Percentiles rank a stretch among this genome's conserved stretches.
Evolutionary conservation across 176 grass and related monocot species (phyloP).

Genomic region (Calamus simplicifolius): DNA sequence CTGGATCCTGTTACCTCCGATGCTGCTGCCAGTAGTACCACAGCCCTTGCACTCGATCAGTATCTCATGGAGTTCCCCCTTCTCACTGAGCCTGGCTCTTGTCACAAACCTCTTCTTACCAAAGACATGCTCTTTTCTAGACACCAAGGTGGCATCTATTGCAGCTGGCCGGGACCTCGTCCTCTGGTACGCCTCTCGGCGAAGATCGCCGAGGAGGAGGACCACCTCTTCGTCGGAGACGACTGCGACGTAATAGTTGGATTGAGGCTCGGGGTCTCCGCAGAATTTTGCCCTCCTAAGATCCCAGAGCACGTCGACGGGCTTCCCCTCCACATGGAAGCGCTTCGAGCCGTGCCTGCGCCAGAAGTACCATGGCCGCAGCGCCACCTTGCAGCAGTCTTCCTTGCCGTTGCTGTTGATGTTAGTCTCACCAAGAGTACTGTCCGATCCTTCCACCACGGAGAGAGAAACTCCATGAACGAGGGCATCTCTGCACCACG

Average conservation of each 20-base stretch:
- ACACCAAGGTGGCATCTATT: constrained; percentile 35
- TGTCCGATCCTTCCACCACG: neutral
- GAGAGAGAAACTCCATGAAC: constrained; percentile 50
- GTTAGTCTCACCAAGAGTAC: neutral
- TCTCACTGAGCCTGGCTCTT: constrained; percentile 59
- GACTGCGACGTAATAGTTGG: constrained; percentile 48
- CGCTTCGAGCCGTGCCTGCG: constrained; percentile 40
- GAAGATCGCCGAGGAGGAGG: constrained; percentile 58
- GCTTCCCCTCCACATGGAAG: constrained; percentile 33
- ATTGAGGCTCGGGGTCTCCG: constrained; percentile 39
- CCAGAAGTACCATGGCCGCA: constrained; percentile 87
- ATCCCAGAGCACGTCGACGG: constrained; percentile 70
- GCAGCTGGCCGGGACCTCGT: constrained; percentile 24
- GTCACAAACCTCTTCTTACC: constrained; percentile 46
- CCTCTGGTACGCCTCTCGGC: constrained; percentile 45
- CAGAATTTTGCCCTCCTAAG: constrained; percentile 54
- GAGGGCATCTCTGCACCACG: constrained; percentile 62
- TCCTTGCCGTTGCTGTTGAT: constrained; percentile 16
- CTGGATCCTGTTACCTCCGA: constrained; percentile 29
- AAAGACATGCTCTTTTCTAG: constrained; percentile 64
- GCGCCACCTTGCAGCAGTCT: constrained; percentile 38
- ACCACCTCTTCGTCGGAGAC: constrained; percentile 51
- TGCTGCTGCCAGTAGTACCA: constrained; percentile 11
- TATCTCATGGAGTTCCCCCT: constrained; percentile 47
- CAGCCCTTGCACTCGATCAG: constrained; percentile 44